phyloP scores from a whole-genome alignment of 2,329 filamentous ascomycete species.

The Botrytis pseudocinerea region DNA sequence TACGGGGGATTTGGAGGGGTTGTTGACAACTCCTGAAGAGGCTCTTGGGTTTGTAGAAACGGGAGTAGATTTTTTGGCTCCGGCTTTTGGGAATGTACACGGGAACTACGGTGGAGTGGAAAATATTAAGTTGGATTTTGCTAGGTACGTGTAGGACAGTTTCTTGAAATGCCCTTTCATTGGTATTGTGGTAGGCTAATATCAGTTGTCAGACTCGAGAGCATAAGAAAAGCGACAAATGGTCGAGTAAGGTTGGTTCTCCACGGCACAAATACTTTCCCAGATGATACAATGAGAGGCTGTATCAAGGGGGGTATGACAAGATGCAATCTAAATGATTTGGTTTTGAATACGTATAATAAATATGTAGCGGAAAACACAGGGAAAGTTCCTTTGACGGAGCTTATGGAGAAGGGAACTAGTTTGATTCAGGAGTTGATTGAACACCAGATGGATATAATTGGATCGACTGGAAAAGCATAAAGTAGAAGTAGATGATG shows the following conservation, averaged over 20 bases:
- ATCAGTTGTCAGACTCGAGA: conserved; percentile 17
- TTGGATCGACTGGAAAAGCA: conserved; percentile 35
- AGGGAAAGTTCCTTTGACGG: conserved; percentile 33
- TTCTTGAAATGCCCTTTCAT: not conserved
- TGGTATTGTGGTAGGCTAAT: not conserved
- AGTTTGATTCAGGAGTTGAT: conserved; percentile 34
- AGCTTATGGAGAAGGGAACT: conserved; percentile 36
- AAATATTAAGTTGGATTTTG: conserved; percentile 41
- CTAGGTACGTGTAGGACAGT: conserved; percentile 37
- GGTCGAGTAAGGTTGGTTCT: conserved; percentile 51
- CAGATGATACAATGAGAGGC: conserved; percentile 52
- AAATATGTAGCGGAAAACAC: conserved; percentile 32
- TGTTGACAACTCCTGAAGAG: conserved; percentile 63
- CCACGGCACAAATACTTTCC: conserved; percentile 58
- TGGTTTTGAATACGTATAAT: conserved; percentile 35
- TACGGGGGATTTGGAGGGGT: conserved; percentile 60
- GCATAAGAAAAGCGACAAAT: conserved; percentile 34
- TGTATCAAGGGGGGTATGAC: conserved; percentile 48
- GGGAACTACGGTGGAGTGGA: conserved; percentile 55
- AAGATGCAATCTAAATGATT: conserved; percentile 41
- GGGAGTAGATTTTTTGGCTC: conserved; percentile 66
- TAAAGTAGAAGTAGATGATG: conserved; percentile 13
- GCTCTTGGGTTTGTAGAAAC: conserved; percentile 62
- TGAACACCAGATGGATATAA: conserved; percentile 36
- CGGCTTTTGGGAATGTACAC: conserved; percentile 69